phyloP scores from a whole-genome alignment of 441 rosid genomes.

The Gossypium trilobum region DNA sequence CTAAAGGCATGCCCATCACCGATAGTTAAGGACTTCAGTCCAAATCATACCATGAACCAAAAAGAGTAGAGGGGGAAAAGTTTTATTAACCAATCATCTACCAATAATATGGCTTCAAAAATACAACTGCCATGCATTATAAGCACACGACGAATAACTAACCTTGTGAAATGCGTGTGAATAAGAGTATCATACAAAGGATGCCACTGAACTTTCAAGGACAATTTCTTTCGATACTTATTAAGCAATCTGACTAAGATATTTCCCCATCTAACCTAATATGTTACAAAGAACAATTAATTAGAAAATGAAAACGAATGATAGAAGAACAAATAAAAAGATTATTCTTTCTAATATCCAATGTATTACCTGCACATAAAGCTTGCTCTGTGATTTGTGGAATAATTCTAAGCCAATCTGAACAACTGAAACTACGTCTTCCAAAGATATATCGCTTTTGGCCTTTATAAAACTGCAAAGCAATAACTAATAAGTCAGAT shows the following conservation, averaged over 20 bases:
- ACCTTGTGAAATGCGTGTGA: conserved; percentile 87
- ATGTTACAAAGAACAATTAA: conserved; percentile 20
- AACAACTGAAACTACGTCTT: conserved; percentile 63
- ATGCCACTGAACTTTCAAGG: conserved; percentile 73
- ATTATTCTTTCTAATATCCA: conserved; percentile 4
- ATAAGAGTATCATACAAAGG: conserved; percentile 83
- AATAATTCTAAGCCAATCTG: conserved; percentile 68
- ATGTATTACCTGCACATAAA: conserved; percentile 69
- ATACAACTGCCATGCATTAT: background rate
- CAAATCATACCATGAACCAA: background rate
- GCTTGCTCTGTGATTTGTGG: conserved; percentile 57
- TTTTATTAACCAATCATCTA: background rate
- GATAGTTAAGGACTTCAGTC: background rate
- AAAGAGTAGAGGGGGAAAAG: background rate
- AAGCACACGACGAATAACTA: conserved; percentile 17
- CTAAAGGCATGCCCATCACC: background rate
- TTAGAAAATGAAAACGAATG: conserved; percentile 16
- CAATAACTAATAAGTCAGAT: conserved; percentile 12
- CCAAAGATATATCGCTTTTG: conserved; percentile 72
- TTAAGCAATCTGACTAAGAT: conserved; percentile 67
- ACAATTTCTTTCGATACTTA: conserved; percentile 68
- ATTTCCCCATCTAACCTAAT: conserved; percentile 96
- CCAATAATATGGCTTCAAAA: background rate
- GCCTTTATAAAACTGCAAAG: conserved; percentile 73
- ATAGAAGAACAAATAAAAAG: conserved; percentile 11